phyloP scores from a whole-genome alignment of 495 filamentous ascomycete species.

The Chaetomium fimeti region DNA sequence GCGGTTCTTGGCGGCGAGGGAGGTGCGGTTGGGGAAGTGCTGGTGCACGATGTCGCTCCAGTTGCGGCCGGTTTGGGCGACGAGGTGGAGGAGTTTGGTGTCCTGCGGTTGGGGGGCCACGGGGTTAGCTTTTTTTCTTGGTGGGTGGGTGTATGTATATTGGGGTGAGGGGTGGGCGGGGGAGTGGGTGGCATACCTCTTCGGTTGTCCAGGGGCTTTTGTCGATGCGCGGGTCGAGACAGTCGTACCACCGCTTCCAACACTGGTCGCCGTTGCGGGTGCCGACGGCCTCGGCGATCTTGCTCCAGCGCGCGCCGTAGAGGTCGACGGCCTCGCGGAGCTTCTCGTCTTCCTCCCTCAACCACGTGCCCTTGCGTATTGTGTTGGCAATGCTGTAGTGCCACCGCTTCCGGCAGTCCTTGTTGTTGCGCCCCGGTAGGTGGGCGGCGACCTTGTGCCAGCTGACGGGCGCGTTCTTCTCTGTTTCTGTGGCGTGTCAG shows the following conservation, averaged over 20 bases:
- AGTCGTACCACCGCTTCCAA: conserved; percentile 40
- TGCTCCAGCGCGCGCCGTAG: conserved; percentile 40
- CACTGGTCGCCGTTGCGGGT: conserved; percentile 40
- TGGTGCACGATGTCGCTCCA: conserved; percentile 40
- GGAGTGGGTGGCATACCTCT: conserved; percentile 27
- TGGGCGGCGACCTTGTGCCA: conserved; percentile 43
- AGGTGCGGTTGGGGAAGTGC: conserved; percentile 39
- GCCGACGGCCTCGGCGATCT: conserved; percentile 34
- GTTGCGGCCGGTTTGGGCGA: conserved; percentile 35
- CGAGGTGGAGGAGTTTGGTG: conserved; percentile 29
- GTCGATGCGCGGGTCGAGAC: conserved; percentile 35
- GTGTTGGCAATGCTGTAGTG: conserved; percentile 41
- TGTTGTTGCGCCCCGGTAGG: conserved; percentile 44
- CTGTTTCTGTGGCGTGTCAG: conserved; percentile 25
- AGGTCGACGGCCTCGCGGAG: conserved; percentile 37
- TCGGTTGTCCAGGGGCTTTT: conserved; percentile 37
- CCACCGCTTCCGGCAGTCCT: conserved; percentile 47
- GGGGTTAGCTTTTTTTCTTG: too few species aligned
- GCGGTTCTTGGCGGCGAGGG: conserved; percentile 40
- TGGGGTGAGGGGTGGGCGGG: too few species aligned
- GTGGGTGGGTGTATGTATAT: too few species aligned
- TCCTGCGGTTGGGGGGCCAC: conserved; percentile 26
- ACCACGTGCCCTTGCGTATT: conserved; percentile 45
- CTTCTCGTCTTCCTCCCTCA: conserved; percentile 41
- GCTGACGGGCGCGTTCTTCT: conserved; percentile 35